Conservation (phyloP, 225 moss, liverwort and hornwort genomes). For the Marchantia paleacea region DNA sequence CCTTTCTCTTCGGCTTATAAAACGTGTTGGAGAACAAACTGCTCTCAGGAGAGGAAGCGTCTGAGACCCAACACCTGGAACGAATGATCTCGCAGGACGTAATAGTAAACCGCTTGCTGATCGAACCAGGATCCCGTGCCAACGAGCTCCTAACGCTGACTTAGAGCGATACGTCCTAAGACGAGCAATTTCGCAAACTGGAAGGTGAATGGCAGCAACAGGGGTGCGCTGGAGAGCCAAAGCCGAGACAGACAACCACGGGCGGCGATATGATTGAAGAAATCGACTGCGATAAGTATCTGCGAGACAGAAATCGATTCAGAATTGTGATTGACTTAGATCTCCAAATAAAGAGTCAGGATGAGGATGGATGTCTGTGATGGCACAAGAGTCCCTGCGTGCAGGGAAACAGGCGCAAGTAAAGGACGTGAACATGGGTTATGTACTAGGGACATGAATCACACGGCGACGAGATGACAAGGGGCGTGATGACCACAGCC, state of each 20-base stretch:
- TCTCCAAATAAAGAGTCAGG: not conserved
- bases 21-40: not conserved
- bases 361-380: not conserved
- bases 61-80: not conserved
- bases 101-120: not conserved
- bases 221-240: not conserved
- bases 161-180: not conserved
- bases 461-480: conserved; percentile 15
- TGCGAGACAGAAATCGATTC: not conserved
- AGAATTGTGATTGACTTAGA: not conserved
- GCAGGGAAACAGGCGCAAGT: not conserved
- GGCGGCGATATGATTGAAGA: not conserved
- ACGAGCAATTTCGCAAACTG: not conserved
- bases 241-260: not conserved
- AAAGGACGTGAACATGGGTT: not conserved
- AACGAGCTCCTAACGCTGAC: not conserved
- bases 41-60: not conserved
- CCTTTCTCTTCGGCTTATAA: conserved; percentile 31
- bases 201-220: not conserved
- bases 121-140: conserved; percentile 9
- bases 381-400: not conserved
- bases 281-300: not conserved
- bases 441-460: not conserved
- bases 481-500: not conserved
- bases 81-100: not conserved